Evolutionary conservation across 2,329 filamentous ascomycete genomes (phyloP).

Genomic region (Colletotrichum navitas): DNA sequence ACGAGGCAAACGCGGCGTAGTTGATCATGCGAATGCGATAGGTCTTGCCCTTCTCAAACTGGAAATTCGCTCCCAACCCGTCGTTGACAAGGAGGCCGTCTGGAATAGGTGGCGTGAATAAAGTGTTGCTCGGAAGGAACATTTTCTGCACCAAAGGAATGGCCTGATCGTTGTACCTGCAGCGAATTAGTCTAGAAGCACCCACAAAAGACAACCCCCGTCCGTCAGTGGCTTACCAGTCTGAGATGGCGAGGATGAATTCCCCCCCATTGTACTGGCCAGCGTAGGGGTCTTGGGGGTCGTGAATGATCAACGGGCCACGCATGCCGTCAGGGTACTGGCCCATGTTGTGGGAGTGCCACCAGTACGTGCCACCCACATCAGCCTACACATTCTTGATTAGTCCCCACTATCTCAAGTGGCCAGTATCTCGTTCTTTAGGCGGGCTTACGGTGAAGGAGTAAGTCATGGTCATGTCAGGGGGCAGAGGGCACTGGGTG

Average conservation of each 20-base stretch:
- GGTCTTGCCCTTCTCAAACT: conserved; percentile 57
- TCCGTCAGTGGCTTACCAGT: conserved; percentile 49
- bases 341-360: conserved; percentile 73
- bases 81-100: conserved; percentile 59
- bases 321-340: conserved; percentile 78
- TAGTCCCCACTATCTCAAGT: not conserved
- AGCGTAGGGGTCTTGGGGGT: conserved; percentile 65
- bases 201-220: not conserved
- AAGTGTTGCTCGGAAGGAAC: conserved; percentile 55
- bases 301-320: conserved; percentile 71
- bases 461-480: conserved; percentile 66
- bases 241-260: conserved; percentile 59
- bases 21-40: conserved; percentile 63
- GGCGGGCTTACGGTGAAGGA: conserved; percentile 58
- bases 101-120: conserved; percentile 57
- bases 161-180: conserved; percentile 58
- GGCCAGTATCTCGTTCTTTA: not conserved
- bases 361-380: conserved; percentile 61
- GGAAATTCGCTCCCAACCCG: conserved; percentile 52
- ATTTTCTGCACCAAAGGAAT: conserved; percentile 54
- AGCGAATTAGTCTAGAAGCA: conserved; percentile 13
- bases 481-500: conserved; percentile 67
- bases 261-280: conserved; percentile 71
- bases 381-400: conserved; percentile 44
- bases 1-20: conserved; percentile 58